Percentiles rank a stretch among this genome's conserved stretches.
phyloP scores from a whole-genome alignment of 2,329 filamentous ascomycete genomes.

The Dactylellina cionopaga region DNA sequence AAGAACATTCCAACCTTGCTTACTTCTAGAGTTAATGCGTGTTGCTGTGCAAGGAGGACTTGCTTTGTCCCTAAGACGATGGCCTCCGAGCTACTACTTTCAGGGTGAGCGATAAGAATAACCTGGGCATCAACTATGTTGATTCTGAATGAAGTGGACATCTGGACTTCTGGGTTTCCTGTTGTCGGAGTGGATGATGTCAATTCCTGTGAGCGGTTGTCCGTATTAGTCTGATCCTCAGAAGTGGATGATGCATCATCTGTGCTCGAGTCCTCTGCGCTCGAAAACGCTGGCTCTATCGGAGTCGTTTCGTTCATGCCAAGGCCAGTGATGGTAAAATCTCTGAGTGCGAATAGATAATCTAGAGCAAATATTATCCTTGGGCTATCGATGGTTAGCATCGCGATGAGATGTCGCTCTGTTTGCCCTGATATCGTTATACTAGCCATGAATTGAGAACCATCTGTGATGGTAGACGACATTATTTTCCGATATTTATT shows the following conservation, averaged over 20 bases:
- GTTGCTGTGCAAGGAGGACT: constrained; percentile 89
- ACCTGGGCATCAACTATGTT: constrained; percentile 97
- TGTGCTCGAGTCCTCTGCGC: constrained; percentile 68
- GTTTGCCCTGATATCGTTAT: constrained; percentile 88
- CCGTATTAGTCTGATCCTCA: constrained; percentile 1
- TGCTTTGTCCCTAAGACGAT: constrained; percentile 96
- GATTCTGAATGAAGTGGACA: constrained; percentile 85
- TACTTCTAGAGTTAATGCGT: constrained; percentile 91
- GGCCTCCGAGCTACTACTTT: constrained; percentile 88
- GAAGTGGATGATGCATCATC: constrained; percentile 59
- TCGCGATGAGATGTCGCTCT: constrained; percentile 83
- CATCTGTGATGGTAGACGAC: constrained; percentile 92
- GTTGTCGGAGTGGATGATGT: neutral
- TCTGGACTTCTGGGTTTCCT: constrained; percentile 59
- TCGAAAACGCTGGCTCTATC: constrained; percentile 3
- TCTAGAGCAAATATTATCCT: constrained; percentile 94
- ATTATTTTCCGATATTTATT: constrained; percentile 99
- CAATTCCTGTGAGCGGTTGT: neutral
- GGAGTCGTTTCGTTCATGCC: constrained; percentile 66
- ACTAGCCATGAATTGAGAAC: constrained; percentile 98
- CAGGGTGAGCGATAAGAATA: constrained; percentile 93
- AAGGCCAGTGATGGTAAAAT: constrained; percentile 80
- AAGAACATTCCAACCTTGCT: constrained; percentile 97
- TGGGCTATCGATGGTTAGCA: constrained; percentile 94
- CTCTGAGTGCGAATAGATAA: constrained; percentile 89